Conservation (phyloP, 2,329 filamentous ascomycete genomes). For the Colletotrichum sp. region DNA sequence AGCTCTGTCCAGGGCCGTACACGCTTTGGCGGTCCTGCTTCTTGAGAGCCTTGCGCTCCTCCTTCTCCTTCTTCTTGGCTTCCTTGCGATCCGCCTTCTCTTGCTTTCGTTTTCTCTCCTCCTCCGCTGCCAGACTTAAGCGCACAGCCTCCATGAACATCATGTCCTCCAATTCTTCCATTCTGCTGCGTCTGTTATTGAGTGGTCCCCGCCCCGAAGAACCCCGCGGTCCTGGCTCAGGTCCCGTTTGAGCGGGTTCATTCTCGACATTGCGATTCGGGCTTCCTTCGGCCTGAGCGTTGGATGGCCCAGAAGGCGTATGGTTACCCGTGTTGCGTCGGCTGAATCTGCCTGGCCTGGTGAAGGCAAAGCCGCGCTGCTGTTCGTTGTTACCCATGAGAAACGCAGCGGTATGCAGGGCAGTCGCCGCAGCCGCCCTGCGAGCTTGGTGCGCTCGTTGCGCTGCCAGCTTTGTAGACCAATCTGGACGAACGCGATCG, state of each 20-base stretch:
- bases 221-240: slow-evolving; percentile 37
- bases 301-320: slow-evolving; percentile 26
- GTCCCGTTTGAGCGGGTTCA: slow-evolving; percentile 28
- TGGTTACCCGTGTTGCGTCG: slow-evolving; percentile 55
- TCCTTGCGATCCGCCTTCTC: slow-evolving; percentile 84
- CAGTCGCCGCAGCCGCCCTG: slow-evolving; percentile 89
- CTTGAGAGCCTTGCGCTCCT: slow-evolving; percentile 78
- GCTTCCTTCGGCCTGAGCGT: slow-evolving; percentile 33
- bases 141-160: slow-evolving; percentile 99
- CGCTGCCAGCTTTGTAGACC: slow-evolving; percentile 86
- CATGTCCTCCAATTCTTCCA: slow-evolving; percentile 93
- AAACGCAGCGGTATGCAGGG: slow-evolving; percentile 93
- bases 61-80: slow-evolving; percentile 84
- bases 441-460: slow-evolving; percentile 86
- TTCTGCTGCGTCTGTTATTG: slow-evolving; percentile 51
- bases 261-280: slow-evolving; percentile 28
- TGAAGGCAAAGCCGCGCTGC: slow-evolving; percentile 51
- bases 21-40: slow-evolving; percentile 53
- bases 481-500: slow-evolving; percentile 90
- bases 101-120: slow-evolving; percentile 86
- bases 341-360: slow-evolving; percentile 56
- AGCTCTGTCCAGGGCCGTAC: slow-evolving; percentile 46
- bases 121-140: slow-evolving; percentile 87
- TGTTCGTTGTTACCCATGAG: slow-evolving; percentile 72
- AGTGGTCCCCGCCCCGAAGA: slow-evolving; percentile 30